phyloP scores from a whole-genome alignment of 106 monocot genomes.

The Allium fistulosum region DNA sequence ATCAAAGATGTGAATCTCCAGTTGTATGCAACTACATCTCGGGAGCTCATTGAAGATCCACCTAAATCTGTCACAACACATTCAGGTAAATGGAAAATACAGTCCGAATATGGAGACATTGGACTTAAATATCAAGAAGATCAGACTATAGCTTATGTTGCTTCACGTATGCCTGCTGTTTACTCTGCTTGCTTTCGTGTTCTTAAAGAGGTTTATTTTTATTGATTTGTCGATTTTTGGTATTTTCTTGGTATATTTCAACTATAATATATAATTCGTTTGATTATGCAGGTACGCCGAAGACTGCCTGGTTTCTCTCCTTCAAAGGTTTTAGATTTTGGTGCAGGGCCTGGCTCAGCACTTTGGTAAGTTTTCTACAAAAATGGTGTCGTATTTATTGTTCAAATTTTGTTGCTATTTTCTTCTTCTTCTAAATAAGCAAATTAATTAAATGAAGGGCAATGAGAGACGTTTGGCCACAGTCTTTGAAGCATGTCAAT shows the following conservation, averaged over 20 bases:
- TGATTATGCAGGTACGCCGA: constrained; percentile 39
- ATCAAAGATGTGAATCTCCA: constrained; percentile 62
- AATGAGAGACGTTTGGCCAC: constrained; percentile 89
- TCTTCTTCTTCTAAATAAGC: not conserved
- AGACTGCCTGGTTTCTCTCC: constrained; percentile 80
- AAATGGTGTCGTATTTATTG: not conserved
- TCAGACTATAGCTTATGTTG: constrained; percentile 89
- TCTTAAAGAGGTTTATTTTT: constrained; percentile 62
- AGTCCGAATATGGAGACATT: constrained; percentile 85
- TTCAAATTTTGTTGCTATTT: not conserved
- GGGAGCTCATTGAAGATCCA: constrained; percentile 71
- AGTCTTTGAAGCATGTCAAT: constrained; percentile 65
- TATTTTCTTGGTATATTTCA: not conserved
- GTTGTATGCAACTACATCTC: constrained; percentile 34
- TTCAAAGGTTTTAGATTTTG: constrained; percentile 80
- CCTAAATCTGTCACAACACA: constrained; percentile 21
- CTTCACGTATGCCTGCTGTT: constrained; percentile 95
- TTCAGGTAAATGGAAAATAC: constrained; percentile 79
- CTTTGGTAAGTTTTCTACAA: constrained; percentile 44
- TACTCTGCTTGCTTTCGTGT: constrained; percentile 89
- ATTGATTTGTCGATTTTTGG: not conserved
- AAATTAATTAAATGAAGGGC: constrained; percentile 43
- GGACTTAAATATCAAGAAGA: constrained; percentile 75
- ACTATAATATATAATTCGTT: not conserved
- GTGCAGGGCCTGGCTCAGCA: constrained; percentile 84